Percentiles rank a stretch among this genome's conserved stretches.
These are phyloP conservation scores for Zygoascus biomembranicola DNA, from an alignment of 805 yeast species.

Conservation along the genomic window DNA sequence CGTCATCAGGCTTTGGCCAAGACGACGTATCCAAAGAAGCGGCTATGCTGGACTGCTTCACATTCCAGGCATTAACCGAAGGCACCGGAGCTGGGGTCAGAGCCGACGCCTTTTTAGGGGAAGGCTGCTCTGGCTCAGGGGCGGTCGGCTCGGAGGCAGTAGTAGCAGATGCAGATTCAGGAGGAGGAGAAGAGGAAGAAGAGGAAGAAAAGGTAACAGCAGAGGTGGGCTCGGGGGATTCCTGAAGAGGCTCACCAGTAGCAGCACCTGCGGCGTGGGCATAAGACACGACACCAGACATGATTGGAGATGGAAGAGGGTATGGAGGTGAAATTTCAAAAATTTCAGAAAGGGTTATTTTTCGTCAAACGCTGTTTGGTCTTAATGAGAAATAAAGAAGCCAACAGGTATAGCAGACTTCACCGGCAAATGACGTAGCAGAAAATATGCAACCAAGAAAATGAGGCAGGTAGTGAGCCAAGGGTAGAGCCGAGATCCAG, in stretches of 20 bases:
- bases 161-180: constrained; percentile 2
- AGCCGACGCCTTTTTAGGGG: constrained; percentile 21
- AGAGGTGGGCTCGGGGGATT: constrained; percentile 3
- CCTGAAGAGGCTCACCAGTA: not conserved
- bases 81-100: constrained; percentile 65
- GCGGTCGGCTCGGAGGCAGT: constrained; percentile 8
- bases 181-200: constrained; percentile 2
- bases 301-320: constrained; percentile 3
- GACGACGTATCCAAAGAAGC: constrained; percentile 13
- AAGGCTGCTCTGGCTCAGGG: constrained; percentile 8
- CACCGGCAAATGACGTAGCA: no score
- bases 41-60: constrained; percentile 4
- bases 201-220: constrained; percentile 4
- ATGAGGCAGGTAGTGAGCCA: no score
- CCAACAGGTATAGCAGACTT: no score
- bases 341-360: no score
- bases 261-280: not conserved
- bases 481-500: no score
- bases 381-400: no score
- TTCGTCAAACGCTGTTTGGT: no score
- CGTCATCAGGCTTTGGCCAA: constrained; percentile 21
- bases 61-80: constrained; percentile 53
- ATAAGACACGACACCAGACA: not conserved
- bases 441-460: no score
- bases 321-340: constrained; percentile 2